phyloP scores from a whole-genome alignment of 257 asterid genomes.

The Solanum paucissectum region DNA sequence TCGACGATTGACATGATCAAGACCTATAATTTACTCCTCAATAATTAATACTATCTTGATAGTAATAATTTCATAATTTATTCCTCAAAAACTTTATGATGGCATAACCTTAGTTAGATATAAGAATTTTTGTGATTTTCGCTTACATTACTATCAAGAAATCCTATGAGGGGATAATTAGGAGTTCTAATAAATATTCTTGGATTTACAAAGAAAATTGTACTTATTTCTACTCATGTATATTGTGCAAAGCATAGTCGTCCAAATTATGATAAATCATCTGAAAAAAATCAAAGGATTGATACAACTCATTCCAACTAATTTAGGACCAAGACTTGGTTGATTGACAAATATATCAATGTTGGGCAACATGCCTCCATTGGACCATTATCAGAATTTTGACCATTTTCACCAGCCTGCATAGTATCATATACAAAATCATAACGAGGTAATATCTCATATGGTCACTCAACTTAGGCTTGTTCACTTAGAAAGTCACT shows the following conservation, averaged over 20 bases:
- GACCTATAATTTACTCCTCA: not conserved
- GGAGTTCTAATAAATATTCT: not conserved
- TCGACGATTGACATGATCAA: not conserved
- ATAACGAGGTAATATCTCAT: not conserved
- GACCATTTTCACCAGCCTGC: not conserved
- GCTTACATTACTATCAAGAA: not conserved
- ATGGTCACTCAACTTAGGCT: too few species aligned
- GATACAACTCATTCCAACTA: not conserved
- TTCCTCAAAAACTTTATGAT: not conserved
- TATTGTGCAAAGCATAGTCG: not conserved
- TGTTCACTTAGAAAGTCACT: too few species aligned
- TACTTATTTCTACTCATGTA: not conserved
- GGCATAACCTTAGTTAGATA: not conserved
- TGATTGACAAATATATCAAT: not conserved
- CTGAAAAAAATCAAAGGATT: not conserved
- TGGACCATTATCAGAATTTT: not conserved
- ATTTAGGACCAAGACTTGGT: not conserved
- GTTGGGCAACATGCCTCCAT: not conserved
- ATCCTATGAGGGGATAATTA: not conserved
- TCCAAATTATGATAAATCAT: not conserved
- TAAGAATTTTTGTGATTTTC: not conserved
- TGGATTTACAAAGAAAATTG: not conserved
- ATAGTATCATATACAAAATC: not conserved
- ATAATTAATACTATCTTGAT: too few species aligned
- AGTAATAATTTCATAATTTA: not conserved